Evolutionary conservation across 768 basidiomycete species (phyloP).

Genomic region (Mycena capillaripes): DNA sequence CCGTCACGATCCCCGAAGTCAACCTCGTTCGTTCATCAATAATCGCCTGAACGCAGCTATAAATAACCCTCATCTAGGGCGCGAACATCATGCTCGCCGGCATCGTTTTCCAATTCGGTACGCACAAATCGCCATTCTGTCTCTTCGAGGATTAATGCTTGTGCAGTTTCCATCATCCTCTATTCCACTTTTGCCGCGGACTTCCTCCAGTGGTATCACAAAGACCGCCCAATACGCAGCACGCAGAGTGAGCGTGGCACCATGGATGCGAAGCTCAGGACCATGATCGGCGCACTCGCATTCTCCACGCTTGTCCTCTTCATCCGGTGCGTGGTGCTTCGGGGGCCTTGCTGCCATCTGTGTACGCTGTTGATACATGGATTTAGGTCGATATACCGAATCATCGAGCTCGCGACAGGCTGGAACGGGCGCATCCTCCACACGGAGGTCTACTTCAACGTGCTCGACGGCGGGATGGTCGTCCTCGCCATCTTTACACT

Average conservation of each 20-base stretch:
- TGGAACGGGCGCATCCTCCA: slow-evolving; percentile 65
- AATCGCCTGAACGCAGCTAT: too few species aligned
- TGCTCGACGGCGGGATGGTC: slow-evolving; percentile 62
- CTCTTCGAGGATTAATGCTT: too few species aligned
- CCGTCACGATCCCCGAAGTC: background rate
- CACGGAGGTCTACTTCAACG: too few species aligned
- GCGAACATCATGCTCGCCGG: slow-evolving; percentile 67
- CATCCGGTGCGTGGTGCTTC: slow-evolving; percentile 59
- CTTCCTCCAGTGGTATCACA: slow-evolving; percentile 44
- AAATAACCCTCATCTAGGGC: slow-evolving; percentile 37
- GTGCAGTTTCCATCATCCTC: slow-evolving; percentile 33
- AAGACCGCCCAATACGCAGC: background rate
- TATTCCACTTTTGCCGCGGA: background rate
- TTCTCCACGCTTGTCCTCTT: slow-evolving; percentile 59
- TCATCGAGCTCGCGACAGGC: slow-evolving; percentile 63
- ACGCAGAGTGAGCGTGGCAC: background rate
- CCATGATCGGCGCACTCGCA: slow-evolving; percentile 50
- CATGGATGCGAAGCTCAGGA: background rate
- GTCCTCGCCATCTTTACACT: slow-evolving; percentile 55
- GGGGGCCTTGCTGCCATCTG: too few species aligned
- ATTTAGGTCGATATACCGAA: slow-evolving; percentile 63
- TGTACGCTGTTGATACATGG: background rate
- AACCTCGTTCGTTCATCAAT: background rate
- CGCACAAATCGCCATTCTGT: slow-evolving; percentile 5
- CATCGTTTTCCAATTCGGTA: slow-evolving; percentile 73